phyloP scores from a whole-genome alignment of 345 rosid genomes.

The Microthlaspi erraticum region DNA sequence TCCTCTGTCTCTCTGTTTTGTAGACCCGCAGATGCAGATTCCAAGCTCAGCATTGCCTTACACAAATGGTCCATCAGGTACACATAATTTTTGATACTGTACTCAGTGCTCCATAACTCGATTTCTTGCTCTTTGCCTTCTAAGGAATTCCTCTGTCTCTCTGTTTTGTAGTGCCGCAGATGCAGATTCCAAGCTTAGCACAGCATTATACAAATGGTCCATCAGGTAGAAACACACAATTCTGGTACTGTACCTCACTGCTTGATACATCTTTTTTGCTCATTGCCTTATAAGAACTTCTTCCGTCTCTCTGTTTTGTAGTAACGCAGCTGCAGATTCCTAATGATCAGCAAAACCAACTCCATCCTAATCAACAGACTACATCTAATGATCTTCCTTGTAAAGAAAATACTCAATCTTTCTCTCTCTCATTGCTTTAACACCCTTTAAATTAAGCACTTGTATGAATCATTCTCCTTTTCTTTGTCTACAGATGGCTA shows the following conservation, averaged over 20 bases:
- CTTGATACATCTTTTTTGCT: neutral
- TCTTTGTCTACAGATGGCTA: neutral
- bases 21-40: slow-evolving; percentile 1
- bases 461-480: slow-evolving; percentile 1
- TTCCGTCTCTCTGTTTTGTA: neutral
- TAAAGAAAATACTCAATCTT: neutral
- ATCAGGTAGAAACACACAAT: too few species aligned
- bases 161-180: slow-evolving; percentile 1
- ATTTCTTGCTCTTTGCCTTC: neutral
- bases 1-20: neutral
- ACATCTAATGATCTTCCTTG: neutral
- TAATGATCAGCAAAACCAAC: neutral
- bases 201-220: too few species aligned
- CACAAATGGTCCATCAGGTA: too few species aligned
- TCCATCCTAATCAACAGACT: neutral
- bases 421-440: neutral
- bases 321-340: slow-evolving; percentile 9
- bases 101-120: neutral
- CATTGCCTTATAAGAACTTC: neutral
- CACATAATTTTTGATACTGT: too few species aligned
- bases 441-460: neutral
- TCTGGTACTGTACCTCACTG: neutral
- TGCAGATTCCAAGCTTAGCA: neutral
- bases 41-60: neutral
- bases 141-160: neutral